Evolutionary conservation across 164 flowering plant genomes (phyloP).

Genomic region (Vitis labrusca): DNA sequence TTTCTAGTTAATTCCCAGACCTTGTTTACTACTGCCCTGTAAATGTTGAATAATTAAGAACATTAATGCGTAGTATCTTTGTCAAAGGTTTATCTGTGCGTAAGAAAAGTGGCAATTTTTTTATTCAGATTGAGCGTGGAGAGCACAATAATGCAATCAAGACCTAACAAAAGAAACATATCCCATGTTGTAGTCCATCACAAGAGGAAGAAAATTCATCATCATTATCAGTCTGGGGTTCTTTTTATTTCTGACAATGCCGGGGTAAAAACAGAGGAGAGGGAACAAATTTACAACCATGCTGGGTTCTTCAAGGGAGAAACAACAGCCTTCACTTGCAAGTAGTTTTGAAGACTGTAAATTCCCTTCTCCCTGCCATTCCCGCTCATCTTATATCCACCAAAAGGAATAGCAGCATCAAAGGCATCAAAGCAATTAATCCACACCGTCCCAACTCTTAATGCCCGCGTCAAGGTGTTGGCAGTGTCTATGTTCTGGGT

Average conservation of each 20-base stretch:
- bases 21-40: too few species aligned
- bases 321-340: slow-evolving; percentile 67
- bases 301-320: slow-evolving; percentile 29
- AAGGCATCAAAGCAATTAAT: slow-evolving; percentile 56
- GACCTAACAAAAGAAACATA: neutral
- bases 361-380: slow-evolving; percentile 3
- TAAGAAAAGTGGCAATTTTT: too few species aligned
- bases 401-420: slow-evolving; percentile 72
- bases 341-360: slow-evolving; percentile 49
- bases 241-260: too few species aligned
- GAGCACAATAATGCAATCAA: neutral
- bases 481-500: slow-evolving; percentile 20
- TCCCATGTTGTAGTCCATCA: neutral
- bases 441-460: slow-evolving; percentile 58
- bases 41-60: too few species aligned
- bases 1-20: too few species aligned
- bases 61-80: too few species aligned
- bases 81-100: too few species aligned
- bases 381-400: slow-evolving; percentile 41
- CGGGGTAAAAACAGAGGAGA: too few species aligned
- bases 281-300: too few species aligned
- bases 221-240: neutral
- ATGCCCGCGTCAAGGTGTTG: slow-evolving; percentile 32
- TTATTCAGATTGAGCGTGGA: too few species aligned
- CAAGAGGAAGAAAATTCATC: neutral